Conservation (phyloP, 2,329 filamentous ascomycete genomes). For the Trichophyton schoenleinii region DNA sequence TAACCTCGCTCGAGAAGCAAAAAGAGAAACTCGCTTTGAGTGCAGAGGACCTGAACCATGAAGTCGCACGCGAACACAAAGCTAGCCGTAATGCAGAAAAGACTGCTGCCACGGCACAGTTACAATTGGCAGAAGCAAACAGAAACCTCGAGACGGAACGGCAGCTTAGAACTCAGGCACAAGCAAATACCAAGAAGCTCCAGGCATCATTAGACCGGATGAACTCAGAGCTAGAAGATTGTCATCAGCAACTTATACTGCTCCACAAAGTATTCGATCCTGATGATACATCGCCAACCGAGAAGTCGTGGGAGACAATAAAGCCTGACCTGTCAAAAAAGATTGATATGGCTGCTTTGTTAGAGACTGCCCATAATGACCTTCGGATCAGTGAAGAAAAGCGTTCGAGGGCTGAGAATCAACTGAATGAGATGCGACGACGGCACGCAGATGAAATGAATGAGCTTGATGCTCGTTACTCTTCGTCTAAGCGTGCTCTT, state of each 20-base stretch:
- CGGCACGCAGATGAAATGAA: constrained; percentile 59
- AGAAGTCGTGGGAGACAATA: constrained; percentile 55
- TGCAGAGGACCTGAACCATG: constrained; percentile 84
- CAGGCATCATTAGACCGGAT: constrained; percentile 67
- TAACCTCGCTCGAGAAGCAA: constrained; percentile 81
- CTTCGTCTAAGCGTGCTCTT: constrained; percentile 56
- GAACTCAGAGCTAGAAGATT: constrained; percentile 67
- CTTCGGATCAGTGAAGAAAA: constrained; percentile 72
- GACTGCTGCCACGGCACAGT: constrained; percentile 61
- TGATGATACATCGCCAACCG: constrained; percentile 52
- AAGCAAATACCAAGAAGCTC: constrained; percentile 69
- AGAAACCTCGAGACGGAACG: constrained; percentile 81
- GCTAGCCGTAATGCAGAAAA: constrained; percentile 83
- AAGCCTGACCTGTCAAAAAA: constrained; percentile 54
- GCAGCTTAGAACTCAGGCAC: constrained; percentile 71
- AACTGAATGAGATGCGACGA: constrained; percentile 64
- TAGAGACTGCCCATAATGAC: constrained; percentile 80
- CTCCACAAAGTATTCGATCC: constrained; percentile 82
- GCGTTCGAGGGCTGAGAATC: constrained; percentile 67
- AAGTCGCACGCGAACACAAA: constrained; percentile 81
- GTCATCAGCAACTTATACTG: constrained; percentile 65
- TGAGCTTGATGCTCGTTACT: constrained; percentile 49
- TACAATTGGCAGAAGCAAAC: constrained; percentile 79
- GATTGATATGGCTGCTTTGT: constrained; percentile 68
- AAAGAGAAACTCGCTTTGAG: constrained; percentile 82